Percentiles rank a stretch among this genome's conserved stretches.
Evolutionary conservation across 163 green algal species (phyloP).

Genomic region (Scenedesmus sp.): DNA sequence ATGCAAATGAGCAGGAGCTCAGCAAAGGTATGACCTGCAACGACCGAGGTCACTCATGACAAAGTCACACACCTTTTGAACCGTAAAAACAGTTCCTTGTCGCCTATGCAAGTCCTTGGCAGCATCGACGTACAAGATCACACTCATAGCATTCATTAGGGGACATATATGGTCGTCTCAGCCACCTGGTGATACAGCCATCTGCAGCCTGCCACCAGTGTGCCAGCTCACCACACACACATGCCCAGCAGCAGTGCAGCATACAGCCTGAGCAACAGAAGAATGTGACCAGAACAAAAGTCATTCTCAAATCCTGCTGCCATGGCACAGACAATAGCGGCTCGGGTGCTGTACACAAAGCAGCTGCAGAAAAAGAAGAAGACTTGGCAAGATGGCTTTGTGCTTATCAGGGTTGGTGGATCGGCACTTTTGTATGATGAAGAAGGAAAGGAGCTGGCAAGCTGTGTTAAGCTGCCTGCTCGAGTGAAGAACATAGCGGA

Average conservation of each 20-base stretch:
- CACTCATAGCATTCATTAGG: not conserved
- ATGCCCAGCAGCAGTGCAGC: not conserved
- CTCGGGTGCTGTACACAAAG: constrained; percentile 50
- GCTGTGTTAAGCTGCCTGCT: too few species aligned
- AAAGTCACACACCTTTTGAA: not conserved
- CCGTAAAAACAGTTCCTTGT: not conserved
- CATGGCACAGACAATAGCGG: constrained; percentile 7
- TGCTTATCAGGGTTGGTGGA: not conserved
- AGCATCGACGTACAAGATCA: not conserved
- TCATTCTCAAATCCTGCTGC: not conserved
- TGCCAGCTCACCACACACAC: not conserved
- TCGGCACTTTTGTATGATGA: constrained; percentile 29
- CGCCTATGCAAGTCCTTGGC: not conserved
- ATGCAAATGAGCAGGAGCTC: not conserved
- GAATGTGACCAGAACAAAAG: not conserved
- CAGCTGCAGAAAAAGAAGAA: constrained; percentile 47
- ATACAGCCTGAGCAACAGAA: not conserved
- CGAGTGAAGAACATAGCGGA: not conserved
- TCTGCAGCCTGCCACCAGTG: not conserved
- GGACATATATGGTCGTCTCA: not conserved
- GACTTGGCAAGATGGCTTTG: constrained; percentile 42
- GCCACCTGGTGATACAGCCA: not conserved
- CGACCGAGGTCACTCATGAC: not conserved
- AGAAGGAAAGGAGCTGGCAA: constrained; percentile 38
- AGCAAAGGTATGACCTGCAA: not conserved